Evolutionary conservation across 2,329 filamentous ascomycete species (phyloP).

Genomic region (Ophiosphaerella narmari): DNA sequence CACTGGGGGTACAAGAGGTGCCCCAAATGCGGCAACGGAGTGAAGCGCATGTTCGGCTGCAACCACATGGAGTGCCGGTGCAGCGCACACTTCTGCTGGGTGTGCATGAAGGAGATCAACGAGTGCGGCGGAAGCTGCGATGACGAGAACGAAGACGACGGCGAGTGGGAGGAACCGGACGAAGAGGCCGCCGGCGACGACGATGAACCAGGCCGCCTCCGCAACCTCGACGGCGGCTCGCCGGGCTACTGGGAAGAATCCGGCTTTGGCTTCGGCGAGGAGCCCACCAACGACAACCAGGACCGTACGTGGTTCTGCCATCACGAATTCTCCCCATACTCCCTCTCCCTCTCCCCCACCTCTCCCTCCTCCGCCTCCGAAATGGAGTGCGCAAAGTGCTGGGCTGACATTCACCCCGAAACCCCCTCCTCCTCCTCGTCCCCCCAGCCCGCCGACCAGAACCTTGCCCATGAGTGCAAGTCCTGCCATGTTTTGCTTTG

Average conservation of each 20-base stretch:
- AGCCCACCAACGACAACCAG: slow-evolving; percentile 35
- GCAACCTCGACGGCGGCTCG: slow-evolving; percentile 43
- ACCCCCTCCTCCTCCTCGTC: background rate
- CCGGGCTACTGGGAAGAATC: slow-evolving; percentile 35
- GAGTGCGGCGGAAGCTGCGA: slow-evolving; percentile 35
- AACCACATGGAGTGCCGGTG: slow-evolving; percentile 55
- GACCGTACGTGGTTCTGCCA: slow-evolving; percentile 31
- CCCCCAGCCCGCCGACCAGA: too few species aligned
- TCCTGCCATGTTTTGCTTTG: slow-evolving; percentile 32
- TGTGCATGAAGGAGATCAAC: slow-evolving; percentile 44
- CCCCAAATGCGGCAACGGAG: slow-evolving; percentile 54
- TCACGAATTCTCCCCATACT: slow-evolving; percentile 29
- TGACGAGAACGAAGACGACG: slow-evolving; percentile 28
- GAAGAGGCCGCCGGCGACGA: slow-evolving; percentile 10
- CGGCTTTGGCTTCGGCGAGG: slow-evolving; percentile 42
- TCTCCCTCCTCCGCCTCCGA: slow-evolving; percentile 8
- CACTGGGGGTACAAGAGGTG: slow-evolving; percentile 56
- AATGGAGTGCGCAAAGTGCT: slow-evolving; percentile 41
- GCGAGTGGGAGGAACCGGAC: slow-evolving; percentile 29
- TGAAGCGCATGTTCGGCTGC: slow-evolving; percentile 57
- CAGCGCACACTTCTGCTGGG: slow-evolving; percentile 57
- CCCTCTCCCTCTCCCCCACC: slow-evolving; percentile 15
- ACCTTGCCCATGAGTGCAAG: slow-evolving; percentile 30
- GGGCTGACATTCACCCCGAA: slow-evolving; percentile 28
- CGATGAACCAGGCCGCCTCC: background rate